These are phyloP conservation scores for Leishmania aethiopica DNA, from an alignment of 208 protist species.

Conservation along the genomic window DNA sequence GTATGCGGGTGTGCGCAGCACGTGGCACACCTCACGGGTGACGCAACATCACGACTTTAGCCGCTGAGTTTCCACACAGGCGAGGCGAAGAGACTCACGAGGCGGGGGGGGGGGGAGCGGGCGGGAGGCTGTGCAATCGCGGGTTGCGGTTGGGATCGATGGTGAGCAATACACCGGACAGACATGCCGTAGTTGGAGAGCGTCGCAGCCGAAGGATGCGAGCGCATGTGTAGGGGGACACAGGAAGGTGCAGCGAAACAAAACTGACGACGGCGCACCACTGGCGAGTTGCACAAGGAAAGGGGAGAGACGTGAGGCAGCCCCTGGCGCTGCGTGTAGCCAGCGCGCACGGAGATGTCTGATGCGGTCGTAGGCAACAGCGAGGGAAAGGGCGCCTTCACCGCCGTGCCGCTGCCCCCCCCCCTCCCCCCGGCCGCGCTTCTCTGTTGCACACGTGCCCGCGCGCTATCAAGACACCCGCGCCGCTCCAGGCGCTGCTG, in stretches of 20 bases:
- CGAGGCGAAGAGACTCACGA: background rate
- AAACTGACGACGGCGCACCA: background rate
- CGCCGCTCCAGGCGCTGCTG: background rate
- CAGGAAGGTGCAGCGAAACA: background rate
- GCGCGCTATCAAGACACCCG: background rate
- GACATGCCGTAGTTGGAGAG: background rate
- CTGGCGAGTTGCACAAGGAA: background rate
- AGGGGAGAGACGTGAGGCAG: background rate
- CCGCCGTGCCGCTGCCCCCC: background rate
- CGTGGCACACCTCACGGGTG: background rate
- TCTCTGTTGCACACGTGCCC: background rate
- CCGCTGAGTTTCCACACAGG: background rate
- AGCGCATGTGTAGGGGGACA: background rate
- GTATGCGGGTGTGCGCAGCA: background rate
- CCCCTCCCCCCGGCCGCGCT: background rate
- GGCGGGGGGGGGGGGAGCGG: background rate
- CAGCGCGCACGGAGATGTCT: background rate
- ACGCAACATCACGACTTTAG: background rate
- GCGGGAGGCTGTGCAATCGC: background rate
- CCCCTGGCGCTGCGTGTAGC: background rate
- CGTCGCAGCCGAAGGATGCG: background rate
- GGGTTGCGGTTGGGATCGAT: background rate
- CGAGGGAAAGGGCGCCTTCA: background rate
- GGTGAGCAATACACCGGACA: background rate
- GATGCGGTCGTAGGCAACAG: background rate